Percentiles rank a stretch among this genome's conserved stretches.
Conservation (phyloP, 2,329 filamentous ascomycete species). For the Huntiella decipiens region DNA sequence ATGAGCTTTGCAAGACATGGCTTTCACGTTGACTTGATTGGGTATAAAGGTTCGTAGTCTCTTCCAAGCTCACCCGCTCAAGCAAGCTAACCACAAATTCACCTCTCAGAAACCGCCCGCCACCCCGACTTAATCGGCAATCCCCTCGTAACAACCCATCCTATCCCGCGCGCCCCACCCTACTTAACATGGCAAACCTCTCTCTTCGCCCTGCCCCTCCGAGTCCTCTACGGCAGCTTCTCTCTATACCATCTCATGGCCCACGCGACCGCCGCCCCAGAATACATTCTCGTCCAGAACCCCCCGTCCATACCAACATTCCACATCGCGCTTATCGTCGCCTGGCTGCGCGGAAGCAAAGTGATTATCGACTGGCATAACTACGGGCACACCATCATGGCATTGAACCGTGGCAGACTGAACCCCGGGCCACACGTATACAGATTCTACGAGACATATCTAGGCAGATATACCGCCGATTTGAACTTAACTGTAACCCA, state of each 20-base stretch:
- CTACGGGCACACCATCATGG: conserved; percentile 88
- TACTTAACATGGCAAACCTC: conserved; percentile 34
- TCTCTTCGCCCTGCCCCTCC: conserved; percentile 10
- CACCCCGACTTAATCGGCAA: conserved; percentile 59
- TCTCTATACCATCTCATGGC: conserved; percentile 52
- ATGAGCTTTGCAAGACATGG: conserved; percentile 75
- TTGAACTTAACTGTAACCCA: conserved; percentile 76
- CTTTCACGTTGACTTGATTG: conserved; percentile 64
- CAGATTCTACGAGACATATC: conserved; percentile 54
- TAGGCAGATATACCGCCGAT: conserved; percentile 47
- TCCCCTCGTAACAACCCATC: conserved; percentile 49
- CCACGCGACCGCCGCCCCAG: conserved; percentile 53
- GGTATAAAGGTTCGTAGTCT: conserved; percentile 50
- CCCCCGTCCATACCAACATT: conserved; percentile 89
- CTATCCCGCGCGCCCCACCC: conserved; percentile 48
- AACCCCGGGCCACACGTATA: conserved; percentile 67
- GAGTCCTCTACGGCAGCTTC: conserved; percentile 23
- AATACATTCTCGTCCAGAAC: conserved; percentile 86
- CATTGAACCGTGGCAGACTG: conserved; percentile 31
- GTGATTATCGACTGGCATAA: conserved; percentile 98
- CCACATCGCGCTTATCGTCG: conserved; percentile 51
- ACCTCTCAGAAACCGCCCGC: conserved; percentile 51
- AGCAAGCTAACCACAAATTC: neutral
- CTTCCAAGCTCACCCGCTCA: neutral
- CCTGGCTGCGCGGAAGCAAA: conserved; percentile 57